Evolutionary conservation across 2,329 filamentous ascomycete species (phyloP).

Genomic region (Didymella pinodella): DNA sequence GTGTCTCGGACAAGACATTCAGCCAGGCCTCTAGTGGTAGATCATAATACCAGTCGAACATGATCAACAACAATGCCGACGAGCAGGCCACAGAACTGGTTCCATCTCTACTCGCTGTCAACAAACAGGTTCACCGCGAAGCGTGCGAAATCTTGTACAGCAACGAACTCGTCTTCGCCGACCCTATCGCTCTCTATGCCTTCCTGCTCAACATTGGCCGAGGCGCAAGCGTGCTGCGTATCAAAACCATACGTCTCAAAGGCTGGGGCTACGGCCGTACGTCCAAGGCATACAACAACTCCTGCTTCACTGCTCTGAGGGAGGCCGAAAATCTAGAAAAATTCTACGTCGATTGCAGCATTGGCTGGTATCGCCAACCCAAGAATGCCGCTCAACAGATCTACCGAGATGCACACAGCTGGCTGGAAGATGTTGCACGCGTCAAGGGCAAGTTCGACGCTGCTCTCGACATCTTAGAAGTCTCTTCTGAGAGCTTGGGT

Average conservation of each 20-base stretch:
- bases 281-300: slow-evolving; percentile 46
- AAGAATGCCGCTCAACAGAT: slow-evolving; percentile 37
- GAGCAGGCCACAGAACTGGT: slow-evolving; percentile 23
- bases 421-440: slow-evolving; percentile 46
- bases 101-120: slow-evolving; percentile 40
- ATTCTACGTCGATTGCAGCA: slow-evolving; percentile 33
- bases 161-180: slow-evolving; percentile 40
- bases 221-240: slow-evolving; percentile 25
- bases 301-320: slow-evolving; percentile 42
- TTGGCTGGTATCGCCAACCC: slow-evolving; percentile 10
- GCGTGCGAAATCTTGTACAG: slow-evolving; percentile 38
- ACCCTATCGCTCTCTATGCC: slow-evolving; percentile 41
- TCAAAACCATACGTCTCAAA: slow-evolving; percentile 39
- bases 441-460: slow-evolving; percentile 41
- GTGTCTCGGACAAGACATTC: slow-evolving; percentile 24
- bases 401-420: slow-evolving; percentile 49
- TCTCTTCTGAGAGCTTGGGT: slow-evolving; percentile 12
- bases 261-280: slow-evolving; percentile 35
- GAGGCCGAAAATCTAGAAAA: slow-evolving; percentile 40
- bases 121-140: slow-evolving; percentile 42
- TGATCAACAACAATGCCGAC: slow-evolving; percentile 17
- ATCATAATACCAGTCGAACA: slow-evolving; percentile 9
- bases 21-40: not conserved
- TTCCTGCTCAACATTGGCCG: slow-evolving; percentile 46
- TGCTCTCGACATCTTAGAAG: slow-evolving; percentile 36